Evolutionary conservation across 371 early-diverging fungal species (phyloP).

Genomic region (Haplosporangium sp.): DNA sequence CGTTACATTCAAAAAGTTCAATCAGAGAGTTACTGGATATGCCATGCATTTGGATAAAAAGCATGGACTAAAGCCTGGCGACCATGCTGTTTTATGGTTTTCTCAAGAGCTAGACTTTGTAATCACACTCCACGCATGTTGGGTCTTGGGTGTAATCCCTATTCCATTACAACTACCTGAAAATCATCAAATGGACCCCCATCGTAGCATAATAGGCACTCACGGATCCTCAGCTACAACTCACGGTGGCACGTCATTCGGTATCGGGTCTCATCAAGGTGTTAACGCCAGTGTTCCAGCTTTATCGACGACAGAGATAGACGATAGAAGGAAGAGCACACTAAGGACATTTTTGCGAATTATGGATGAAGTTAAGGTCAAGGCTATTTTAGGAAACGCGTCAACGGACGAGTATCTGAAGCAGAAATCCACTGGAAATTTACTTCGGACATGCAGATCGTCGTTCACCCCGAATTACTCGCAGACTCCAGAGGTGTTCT

Average conservation of each 20-base stretch:
- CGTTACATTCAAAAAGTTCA: conserved; percentile 78
- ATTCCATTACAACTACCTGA: conserved; percentile 81
- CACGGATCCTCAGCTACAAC: not conserved
- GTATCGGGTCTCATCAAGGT: not conserved
- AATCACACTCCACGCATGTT: conserved; percentile 80
- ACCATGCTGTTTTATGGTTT: conserved; percentile 74
- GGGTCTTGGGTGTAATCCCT: conserved; percentile 80
- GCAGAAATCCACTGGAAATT: conserved; percentile 52
- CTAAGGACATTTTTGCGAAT: conserved; percentile 68
- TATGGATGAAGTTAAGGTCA: conserved; percentile 70
- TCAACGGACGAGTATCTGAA: conserved; percentile 74
- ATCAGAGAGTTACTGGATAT: conserved; percentile 71
- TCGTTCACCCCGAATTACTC: conserved; percentile 13
- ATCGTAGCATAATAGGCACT: not conserved
- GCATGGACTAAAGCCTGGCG: conserved; percentile 65
- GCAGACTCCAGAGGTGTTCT: conserved; percentile 31
- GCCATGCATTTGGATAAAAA: conserved; percentile 72
- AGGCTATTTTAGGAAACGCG: conserved; percentile 71
- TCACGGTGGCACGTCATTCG: not conserved
- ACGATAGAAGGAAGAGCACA: conserved; percentile 28
- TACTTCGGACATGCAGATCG: conserved; percentile 33
- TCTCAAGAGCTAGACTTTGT: conserved; percentile 80
- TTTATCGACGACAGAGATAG: conserved; percentile 8
- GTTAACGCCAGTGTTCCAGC: not conserved
- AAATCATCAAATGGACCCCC: conserved; percentile 4